Percentiles rank a stretch among this genome's conserved stretches.
Evolutionary conservation across 768 basidiomycete species (phyloP).

Genomic region (Agrocybe pediades): DNA sequence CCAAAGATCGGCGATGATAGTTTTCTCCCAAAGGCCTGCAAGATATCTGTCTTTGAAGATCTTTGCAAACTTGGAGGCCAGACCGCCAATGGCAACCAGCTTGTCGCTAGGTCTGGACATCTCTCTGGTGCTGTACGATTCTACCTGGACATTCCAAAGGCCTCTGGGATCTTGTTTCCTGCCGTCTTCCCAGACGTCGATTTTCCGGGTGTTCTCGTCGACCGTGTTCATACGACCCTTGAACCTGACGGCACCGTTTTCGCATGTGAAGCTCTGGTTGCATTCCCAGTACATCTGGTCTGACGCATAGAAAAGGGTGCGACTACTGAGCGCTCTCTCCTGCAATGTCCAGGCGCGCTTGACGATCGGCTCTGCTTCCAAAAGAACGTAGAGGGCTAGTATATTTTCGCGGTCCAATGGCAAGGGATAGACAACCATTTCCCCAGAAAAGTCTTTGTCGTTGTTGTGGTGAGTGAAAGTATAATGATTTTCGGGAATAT

Average conservation of each 20-base stretch:
- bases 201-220: not conserved
- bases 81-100: not conserved
- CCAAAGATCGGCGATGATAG: not conserved
- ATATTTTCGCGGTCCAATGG: not conserved
- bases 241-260: not conserved
- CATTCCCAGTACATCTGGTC: conserved; percentile 8
- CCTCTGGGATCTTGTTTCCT: not conserved
- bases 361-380: not conserved
- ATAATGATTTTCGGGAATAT: not conserved
- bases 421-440: not conserved
- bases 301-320: not conserved
- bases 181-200: not conserved
- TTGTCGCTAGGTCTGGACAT: not conserved
- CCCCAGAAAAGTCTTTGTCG: not conserved
- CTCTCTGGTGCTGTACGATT: not conserved
- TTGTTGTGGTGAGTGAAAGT: not conserved
- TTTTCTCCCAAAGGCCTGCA: conserved; percentile 5
- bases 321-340: conserved; percentile 1
- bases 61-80: not conserved
- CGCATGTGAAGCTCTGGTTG: not conserved
- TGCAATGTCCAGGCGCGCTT: conserved; percentile 4
- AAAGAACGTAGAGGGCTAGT: not conserved
- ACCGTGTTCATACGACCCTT: not conserved
- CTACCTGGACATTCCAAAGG: not conserved
- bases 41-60: not conserved